phyloP scores from a whole-genome alignment of 441 rosid genomes.

The Pelargonium cotyledonis region DNA sequence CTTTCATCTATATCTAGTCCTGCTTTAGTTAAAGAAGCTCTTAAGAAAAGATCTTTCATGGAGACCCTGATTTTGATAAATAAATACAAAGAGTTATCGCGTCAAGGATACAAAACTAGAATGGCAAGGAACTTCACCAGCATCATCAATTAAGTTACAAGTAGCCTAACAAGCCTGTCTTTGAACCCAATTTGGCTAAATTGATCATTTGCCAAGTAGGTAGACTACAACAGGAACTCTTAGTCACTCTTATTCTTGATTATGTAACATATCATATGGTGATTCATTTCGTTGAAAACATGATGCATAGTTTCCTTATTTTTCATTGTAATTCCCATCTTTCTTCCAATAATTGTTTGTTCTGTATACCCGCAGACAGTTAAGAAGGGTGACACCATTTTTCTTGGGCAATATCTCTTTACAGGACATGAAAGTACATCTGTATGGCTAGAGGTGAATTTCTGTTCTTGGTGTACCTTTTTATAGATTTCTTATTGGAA shows the following conservation, averaged over 20 bases:
- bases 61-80: background rate
- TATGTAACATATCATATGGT: background rate
- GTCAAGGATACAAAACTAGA: background rate
- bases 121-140: background rate
- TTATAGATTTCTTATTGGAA: background rate
- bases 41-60: background rate
- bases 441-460: conserved; percentile 25
- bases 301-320: background rate
- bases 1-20: background rate
- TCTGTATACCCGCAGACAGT: conserved; percentile 18
- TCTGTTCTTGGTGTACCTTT: background rate
- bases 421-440: conserved; percentile 26
- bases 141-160: background rate
- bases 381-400: conserved; percentile 24
- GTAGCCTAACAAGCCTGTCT: background rate
- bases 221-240: background rate
- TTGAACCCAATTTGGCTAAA: background rate
- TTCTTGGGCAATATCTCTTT: conserved; percentile 28
- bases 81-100: background rate
- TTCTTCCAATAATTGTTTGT: background rate
- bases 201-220: background rate
- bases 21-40: background rate
- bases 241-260: background rate
- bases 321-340: background rate
- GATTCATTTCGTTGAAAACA: background rate